phyloP scores from a whole-genome alignment of 805 yeast species.

The Candida adriatica region DNA sequence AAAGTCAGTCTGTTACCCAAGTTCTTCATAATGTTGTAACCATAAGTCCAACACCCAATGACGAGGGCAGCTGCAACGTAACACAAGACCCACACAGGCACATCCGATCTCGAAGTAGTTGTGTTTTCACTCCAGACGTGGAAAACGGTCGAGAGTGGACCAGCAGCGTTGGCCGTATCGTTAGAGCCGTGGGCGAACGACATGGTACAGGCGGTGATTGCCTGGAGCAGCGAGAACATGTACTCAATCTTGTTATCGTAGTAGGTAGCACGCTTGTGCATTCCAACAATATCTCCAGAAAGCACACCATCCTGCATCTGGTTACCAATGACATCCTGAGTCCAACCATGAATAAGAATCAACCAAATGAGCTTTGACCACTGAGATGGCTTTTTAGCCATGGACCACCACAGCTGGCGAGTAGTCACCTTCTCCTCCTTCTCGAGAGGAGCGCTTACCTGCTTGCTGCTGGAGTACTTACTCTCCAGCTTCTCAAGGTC shows the following conservation, averaged over 20 bases:
- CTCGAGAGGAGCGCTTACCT: slow-evolving; percentile 12
- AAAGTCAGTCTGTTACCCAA: slow-evolving; percentile 69
- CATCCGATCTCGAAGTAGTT: slow-evolving; percentile 40
- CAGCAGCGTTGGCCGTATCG: slow-evolving; percentile 73
- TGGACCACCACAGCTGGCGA: slow-evolving; percentile 29
- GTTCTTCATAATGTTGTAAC: slow-evolving; percentile 62
- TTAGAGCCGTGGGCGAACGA: slow-evolving; percentile 81
- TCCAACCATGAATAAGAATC: slow-evolving; percentile 50
- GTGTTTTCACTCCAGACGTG: slow-evolving; percentile 50
- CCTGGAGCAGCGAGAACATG: slow-evolving; percentile 61
- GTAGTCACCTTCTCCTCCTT: slow-evolving; percentile 27
- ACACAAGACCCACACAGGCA: slow-evolving; percentile 67
- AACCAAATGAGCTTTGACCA: slow-evolving; percentile 50
- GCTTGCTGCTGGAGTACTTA: slow-evolving; percentile 8
- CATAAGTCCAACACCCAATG: slow-evolving; percentile 64
- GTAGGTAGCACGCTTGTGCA: slow-evolving; percentile 54
- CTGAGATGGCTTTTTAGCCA: slow-evolving; percentile 40
- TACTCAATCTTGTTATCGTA: slow-evolving; percentile 68
- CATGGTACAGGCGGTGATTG: slow-evolving; percentile 70
- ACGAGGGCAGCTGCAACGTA: slow-evolving; percentile 62
- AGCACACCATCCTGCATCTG: slow-evolving; percentile 38
- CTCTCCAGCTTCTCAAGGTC: slow-evolving; percentile 18
- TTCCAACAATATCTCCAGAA: slow-evolving; percentile 37
- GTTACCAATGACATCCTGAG: slow-evolving; percentile 50
- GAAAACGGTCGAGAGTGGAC: slow-evolving; percentile 65